Evolutionary conservation across 805 yeast species (phyloP).

Genomic region (Candida ficus): DNA sequence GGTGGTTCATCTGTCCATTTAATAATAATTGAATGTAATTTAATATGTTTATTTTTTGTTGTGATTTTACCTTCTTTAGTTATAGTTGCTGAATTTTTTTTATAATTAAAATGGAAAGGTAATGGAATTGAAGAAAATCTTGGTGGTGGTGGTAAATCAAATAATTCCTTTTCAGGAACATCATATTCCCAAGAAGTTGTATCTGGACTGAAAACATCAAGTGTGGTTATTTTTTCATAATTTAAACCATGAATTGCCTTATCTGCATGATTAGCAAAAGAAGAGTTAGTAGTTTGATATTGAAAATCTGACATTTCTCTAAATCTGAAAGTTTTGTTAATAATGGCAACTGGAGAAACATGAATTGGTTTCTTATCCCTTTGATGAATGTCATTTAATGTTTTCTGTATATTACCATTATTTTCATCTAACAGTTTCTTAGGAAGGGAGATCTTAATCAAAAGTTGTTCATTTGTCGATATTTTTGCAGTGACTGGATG

Average conservation of each 20-base stretch:
- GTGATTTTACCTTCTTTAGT: constrained; percentile 44
- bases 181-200: constrained; percentile 29
- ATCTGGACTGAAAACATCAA: constrained; percentile 31
- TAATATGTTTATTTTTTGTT: constrained; percentile 38
- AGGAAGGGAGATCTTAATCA: constrained; percentile 58
- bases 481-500: constrained; percentile 61
- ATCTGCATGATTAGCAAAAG: constrained; percentile 37
- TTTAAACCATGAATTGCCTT: constrained; percentile 39
- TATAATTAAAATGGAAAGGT: constrained; percentile 75
- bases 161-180: constrained; percentile 18
- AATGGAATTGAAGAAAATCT: constrained; percentile 68
- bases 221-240: constrained; percentile 33
- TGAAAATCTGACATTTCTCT: constrained; percentile 90
- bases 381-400: constrained; percentile 29
- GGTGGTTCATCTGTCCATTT: constrained; percentile 49
- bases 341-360: constrained; percentile 59
- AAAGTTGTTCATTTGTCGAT: constrained; percentile 48
- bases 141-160: constrained; percentile 82
- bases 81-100: constrained; percentile 58
- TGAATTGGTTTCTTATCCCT: constrained; percentile 32
- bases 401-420: constrained; percentile 38
- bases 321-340: constrained; percentile 67
- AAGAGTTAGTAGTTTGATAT: constrained; percentile 52
- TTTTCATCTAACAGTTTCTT: constrained; percentile 41
- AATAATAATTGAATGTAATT: constrained; percentile 48